Percentiles rank a stretch among this genome's conserved stretches.
Conservation (phyloP, 345 rosid genomes). For the Citrus sinensis region DVS_A1.0 CM039163.1:42491501-42492000, state of each 20-base stretch:
- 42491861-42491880: neutral
- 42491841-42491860: neutral
- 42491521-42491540: conserved; percentile 13
- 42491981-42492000: neutral
- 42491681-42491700: neutral
- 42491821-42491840: too few relatives aligned
- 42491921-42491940: neutral
- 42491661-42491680: conserved; percentile 28
- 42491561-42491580: conserved; percentile 3
- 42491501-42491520: conserved; percentile 21
- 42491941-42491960: neutral
- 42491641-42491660: conserved; percentile 32
- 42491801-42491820: too few relatives aligned
- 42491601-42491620: conserved; percentile 14
- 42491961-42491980: neutral
- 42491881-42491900: too few relatives aligned
- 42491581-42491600: conserved; percentile 22
- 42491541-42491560: conserved; percentile 7
- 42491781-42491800: neutral
- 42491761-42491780: neutral
- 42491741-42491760: neutral
- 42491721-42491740: neutral
- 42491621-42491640: neutral
- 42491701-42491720: neutral
- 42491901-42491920: neutral